A percentile compares a stretch with the other conserved stretches of the same genome.
phyloP scores from a whole-genome alignment of 345 rosid genomes.

The Eucalyptus camaldulensis region DNA sequence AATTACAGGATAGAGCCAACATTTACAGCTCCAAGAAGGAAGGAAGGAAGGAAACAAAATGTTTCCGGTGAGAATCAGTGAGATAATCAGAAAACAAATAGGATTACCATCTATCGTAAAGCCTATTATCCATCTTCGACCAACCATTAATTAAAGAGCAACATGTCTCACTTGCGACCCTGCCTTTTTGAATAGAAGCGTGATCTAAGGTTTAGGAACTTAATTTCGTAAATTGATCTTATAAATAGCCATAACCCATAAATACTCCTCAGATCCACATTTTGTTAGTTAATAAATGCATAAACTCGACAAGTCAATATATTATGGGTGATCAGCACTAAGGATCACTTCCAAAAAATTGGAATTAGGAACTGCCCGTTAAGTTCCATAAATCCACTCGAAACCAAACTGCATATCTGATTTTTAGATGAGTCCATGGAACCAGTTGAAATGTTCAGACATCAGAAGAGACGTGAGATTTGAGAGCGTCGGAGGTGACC shows the following conservation, averaged over 20 bases:
- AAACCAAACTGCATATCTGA: fast-evolving
- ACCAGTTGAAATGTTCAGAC: fast-evolving
- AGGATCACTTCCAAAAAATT: neutral
- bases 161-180: neutral
- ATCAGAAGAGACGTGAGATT: too few species aligned
- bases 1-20: neutral
- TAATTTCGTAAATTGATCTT: neutral
- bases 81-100: neutral
- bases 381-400: too few species aligned
- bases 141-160: neutral
- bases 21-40: neutral
- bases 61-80: neutral
- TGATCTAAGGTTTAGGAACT: neutral
- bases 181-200: neutral
- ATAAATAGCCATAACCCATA: neutral
- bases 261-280: neutral
- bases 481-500: fast-evolving
- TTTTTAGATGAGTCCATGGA: too few species aligned
- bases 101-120: neutral
- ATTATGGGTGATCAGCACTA: too few species aligned
- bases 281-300: neutral
- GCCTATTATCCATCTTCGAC: neutral
- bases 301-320: neutral
- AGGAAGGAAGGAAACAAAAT: neutral
- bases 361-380: fast-evolving